phyloP scores from a whole-genome alignment of 2,329 filamentous ascomycete species.

The Sporothrix brasiliensis region DNA sequence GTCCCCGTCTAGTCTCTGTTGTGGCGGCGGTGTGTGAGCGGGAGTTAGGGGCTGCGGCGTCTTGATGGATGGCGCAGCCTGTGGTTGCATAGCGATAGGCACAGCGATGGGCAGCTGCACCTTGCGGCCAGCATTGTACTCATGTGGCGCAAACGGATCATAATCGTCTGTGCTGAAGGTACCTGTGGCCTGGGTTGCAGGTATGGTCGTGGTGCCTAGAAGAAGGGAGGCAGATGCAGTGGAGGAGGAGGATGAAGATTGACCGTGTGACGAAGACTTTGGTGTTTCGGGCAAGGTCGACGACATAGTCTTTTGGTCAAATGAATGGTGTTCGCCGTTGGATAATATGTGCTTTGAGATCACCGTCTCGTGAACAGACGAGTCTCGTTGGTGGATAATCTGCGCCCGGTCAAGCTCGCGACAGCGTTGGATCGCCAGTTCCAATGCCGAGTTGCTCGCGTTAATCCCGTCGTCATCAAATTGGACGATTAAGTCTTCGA shows the following conservation, averaged over 20 bases:
- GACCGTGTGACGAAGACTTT: conserved; percentile 6
- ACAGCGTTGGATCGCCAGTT: conserved; percentile 53
- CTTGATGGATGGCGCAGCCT: conserved; percentile 19
- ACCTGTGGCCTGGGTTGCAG: conserved; percentile 31
- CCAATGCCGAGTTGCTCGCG: conserved; percentile 48
- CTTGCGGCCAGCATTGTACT: conserved; percentile 27
- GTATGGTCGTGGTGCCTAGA: background rate
- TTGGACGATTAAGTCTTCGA: conserved; percentile 61
- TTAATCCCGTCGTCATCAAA: conserved; percentile 52
- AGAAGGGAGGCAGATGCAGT: conserved; percentile 3
- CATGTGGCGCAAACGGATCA: conserved; percentile 48
- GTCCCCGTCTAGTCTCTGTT: conserved; percentile 32
- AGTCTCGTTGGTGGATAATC: background rate
- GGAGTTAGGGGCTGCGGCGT: conserved; percentile 35
- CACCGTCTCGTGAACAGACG: conserved; percentile 3
- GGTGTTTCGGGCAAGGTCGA: conserved; percentile 29
- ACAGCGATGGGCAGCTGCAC: background rate
- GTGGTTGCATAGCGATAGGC: background rate
- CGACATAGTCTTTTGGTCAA: conserved; percentile 22
- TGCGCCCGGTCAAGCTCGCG: conserved; percentile 36
- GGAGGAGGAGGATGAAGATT: background rate
- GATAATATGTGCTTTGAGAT: background rate
- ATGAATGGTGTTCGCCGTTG: background rate
- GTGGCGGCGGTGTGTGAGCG: conserved; percentile 42
- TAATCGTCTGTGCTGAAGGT: conserved; percentile 47